Evolutionary conservation across 495 filamentous ascomycete genomes (phyloP).

Genomic region (Staphylotrichum tortipilum): DNA sequence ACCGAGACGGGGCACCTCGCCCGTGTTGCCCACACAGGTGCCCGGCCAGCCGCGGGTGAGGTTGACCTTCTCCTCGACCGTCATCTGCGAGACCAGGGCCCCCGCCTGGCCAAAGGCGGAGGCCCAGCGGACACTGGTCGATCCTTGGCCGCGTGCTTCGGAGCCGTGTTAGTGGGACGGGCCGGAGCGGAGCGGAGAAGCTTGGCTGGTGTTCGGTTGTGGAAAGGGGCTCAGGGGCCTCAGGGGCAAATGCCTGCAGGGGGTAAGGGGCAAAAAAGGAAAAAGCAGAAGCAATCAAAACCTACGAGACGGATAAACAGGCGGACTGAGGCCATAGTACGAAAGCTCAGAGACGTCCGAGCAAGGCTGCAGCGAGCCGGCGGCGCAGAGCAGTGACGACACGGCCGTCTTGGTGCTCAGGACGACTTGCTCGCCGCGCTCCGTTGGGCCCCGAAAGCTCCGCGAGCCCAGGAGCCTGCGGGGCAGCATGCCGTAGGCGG

Average conservation of each 20-base stretch:
- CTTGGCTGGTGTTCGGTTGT: not conserved
- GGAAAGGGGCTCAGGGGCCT: not conserved
- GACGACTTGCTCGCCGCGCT: conserved; percentile 11
- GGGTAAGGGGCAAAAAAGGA: too few relatives aligned
- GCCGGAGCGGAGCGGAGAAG: not conserved
- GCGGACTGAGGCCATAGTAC: conserved; percentile 31
- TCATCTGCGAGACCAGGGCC: conserved; percentile 29
- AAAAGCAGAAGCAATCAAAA: too few relatives aligned
- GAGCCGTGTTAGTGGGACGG: conserved; percentile 15
- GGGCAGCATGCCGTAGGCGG: conserved; percentile 1
- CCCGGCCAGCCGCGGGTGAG: conserved; percentile 19
- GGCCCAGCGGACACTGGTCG: conserved; percentile 26
- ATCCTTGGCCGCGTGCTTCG: conserved; percentile 42
- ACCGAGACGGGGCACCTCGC: conserved; percentile 42
- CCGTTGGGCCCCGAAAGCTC: not conserved
- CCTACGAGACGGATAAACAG: conserved; percentile 47
- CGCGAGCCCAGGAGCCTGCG: not conserved
- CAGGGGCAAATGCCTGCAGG: too few relatives aligned
- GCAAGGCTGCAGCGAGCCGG: not conserved
- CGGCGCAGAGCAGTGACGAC: conserved; percentile 12
- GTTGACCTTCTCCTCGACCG: conserved; percentile 31
- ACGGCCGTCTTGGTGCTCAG: conserved; percentile 13
- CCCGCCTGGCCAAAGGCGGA: conserved; percentile 28
- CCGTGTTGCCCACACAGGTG: conserved; percentile 44
- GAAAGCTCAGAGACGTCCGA: conserved; percentile 17